Evolutionary conservation across 352 stramenopile genomes (phyloP), one percentile per base, ranked within the genome.

Genomic region (Pythium periplocum): DNA sequence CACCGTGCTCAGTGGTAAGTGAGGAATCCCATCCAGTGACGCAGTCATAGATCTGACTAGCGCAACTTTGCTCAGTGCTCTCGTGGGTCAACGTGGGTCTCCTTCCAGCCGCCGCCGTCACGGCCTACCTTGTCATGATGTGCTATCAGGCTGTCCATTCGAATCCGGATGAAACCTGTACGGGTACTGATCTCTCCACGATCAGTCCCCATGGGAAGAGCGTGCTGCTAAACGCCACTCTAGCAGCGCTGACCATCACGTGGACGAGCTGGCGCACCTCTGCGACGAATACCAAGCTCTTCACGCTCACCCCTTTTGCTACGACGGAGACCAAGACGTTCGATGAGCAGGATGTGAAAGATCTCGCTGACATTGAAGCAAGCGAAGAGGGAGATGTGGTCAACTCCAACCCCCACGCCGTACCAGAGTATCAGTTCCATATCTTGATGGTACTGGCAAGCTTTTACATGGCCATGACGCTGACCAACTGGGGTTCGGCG

Each of bases 401-500:
- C 17, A 26, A 26, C 17, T 26, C 17, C 17, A 26, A 26, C 17
- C 17, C 17, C 17, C 17, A 26, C 17, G 49, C 53, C 4, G 75
- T 80, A 6, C 75, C 80, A 3, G 78, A 87, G 51, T 87, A 86
- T 45, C 78, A 89, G 54, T 92, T 88, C 50, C 78, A 90, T 48
- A 37, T 79, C 35, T 62, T 92, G 7, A 89, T 92, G 76, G 46
- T 92, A 17, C 51, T 92, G 10, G 79, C 76, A 7, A 73, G 66
- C n/a, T 70, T 91, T 37, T 91, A 91, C 62, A 86, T 91, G 81
- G 76, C 78, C 9, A 92, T 92, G 81, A 73, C 87, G 42, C 64
- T 92, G 39, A 88, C 81, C n/a, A 80, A 87, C 59, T 92, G 81
- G 78, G 76, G 75, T 0, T 83, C 76, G 34, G 66, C 74, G 3